Evolutionary conservation across 306 rosid genomes (phyloP).

Genomic region (Cicer pinnatifidum): DNA sequence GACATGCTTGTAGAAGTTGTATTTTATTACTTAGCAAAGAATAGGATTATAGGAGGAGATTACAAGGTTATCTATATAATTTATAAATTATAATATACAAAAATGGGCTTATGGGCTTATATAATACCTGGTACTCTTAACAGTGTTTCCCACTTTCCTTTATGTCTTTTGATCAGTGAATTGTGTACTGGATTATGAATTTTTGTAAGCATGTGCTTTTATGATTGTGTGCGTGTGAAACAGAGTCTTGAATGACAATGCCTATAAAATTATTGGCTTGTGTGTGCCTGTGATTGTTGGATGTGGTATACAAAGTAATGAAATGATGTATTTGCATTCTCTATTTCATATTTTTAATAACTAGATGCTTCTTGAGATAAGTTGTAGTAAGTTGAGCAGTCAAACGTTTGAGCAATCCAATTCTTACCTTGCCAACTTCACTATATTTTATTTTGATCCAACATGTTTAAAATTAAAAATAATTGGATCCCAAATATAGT

Average conservation of each 20-base stretch:
- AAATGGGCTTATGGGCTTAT: background rate
- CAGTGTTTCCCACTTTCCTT: background rate
- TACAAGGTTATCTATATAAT: background rate
- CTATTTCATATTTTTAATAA: constrained; percentile 4
- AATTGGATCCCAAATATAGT: background rate
- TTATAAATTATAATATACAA: too few relatives aligned
- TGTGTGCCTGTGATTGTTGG: background rate
- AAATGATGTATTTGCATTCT: constrained; percentile 5
- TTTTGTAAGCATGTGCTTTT: constrained; percentile 13
- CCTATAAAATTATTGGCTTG: constrained; percentile 12
- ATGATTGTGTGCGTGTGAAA: background rate
- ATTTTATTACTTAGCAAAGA: background rate
- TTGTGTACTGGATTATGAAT: constrained; percentile 10
- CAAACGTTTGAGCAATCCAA: constrained; percentile 14
- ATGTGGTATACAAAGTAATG: constrained; percentile 14
- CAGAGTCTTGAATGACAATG: background rate
- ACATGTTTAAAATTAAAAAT: background rate
- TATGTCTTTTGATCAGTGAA: constrained; percentile 17
- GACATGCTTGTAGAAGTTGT: constrained; percentile 10
- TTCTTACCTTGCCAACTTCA: background rate
- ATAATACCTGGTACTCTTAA: background rate
- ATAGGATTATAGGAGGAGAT: background rate
- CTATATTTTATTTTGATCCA: background rate
- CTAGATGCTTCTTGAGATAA: constrained; percentile 13
- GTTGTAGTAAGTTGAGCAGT: background rate